A percentile compares a stretch with the other conserved stretches of the same genome.
These are phyloP conservation scores for Echinosophora koreensis DNA, from an alignment of 306 rosid genomes.

Conservation along the genomic window DNA sequence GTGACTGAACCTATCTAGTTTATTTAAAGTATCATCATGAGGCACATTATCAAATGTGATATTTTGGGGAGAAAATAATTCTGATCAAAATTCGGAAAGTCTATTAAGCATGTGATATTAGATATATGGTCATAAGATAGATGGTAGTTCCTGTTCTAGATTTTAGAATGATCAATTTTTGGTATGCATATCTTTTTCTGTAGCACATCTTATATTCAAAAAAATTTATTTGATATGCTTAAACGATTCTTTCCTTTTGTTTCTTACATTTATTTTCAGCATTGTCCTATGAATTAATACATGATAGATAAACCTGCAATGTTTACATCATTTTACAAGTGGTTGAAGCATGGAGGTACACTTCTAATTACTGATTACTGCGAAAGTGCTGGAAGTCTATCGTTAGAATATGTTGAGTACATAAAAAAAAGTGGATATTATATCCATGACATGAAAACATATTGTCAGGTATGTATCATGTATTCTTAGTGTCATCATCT, in stretches of 20 bases:
- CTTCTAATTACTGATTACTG: slow-evolving; percentile 92
- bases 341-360: slow-evolving; percentile 96
- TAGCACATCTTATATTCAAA: neutral
- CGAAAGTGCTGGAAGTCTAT: slow-evolving; percentile 65
- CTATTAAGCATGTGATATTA: neutral
- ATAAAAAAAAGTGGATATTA: slow-evolving; percentile 82
- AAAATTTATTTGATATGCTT: neutral
- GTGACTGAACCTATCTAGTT: neutral
- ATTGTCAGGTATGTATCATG: slow-evolving; percentile 65
- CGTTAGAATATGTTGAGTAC: slow-evolving; percentile 69
- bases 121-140: neutral
- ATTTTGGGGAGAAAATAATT: neutral
- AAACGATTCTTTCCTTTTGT: neutral
- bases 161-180: slow-evolving; percentile 16
- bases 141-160: neutral
- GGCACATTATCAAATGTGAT: neutral
- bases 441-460: slow-evolving; percentile 74
- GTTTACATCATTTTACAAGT: slow-evolving; percentile 76
- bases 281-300: slow-evolving; percentile 29
- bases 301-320: slow-evolving; percentile 87
- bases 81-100: neutral
- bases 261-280: slow-evolving; percentile 6
- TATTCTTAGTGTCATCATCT: neutral
- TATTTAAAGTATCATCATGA: neutral
- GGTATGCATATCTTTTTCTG: no score